These are phyloP conservation scores for Phialophora chinensis DNA, from an alignment of 2,329 filamentous ascomycete species.

Conservation along the genomic window DNA sequence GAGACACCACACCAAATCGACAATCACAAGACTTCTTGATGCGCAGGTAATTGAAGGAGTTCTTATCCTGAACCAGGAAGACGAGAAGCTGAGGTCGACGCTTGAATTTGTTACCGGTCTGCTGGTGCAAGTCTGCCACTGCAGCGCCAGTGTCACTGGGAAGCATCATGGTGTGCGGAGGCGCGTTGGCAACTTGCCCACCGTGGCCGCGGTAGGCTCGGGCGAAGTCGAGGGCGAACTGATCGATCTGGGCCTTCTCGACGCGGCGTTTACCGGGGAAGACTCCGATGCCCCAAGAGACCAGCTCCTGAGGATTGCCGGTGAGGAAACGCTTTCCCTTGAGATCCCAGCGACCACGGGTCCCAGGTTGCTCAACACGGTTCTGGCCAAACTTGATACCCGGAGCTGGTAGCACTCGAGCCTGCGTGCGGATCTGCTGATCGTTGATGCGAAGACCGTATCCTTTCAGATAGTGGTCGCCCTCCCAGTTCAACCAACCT, in stretches of 20 bases:
- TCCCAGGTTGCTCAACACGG: conserved; percentile 64
- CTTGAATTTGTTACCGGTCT: conserved; percentile 60
- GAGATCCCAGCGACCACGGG: conserved; percentile 83
- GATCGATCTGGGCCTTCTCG: conserved; percentile 52
- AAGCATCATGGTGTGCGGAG: conserved; percentile 54
- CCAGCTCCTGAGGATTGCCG: conserved; percentile 67
- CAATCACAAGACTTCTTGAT: conserved; percentile 91
- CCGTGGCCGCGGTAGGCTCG: conserved; percentile 67
- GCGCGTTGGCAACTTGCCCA: conserved; percentile 57
- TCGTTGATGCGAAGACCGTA: conserved; percentile 75
- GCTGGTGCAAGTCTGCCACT: conserved; percentile 62
- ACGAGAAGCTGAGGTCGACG: conserved; percentile 75
- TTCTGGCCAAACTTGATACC: conserved; percentile 67
- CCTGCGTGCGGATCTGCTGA: conserved; percentile 70
- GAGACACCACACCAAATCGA: conserved; percentile 80
- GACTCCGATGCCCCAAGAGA: conserved; percentile 76
- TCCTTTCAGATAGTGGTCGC: conserved; percentile 71
- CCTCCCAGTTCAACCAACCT: conserved; percentile 67
- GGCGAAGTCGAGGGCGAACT: conserved; percentile 67
- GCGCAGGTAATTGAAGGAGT: conserved; percentile 74
- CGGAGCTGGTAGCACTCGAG: conserved; percentile 73
- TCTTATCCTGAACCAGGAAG: conserved; percentile 75
- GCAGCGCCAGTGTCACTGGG: conserved; percentile 58
- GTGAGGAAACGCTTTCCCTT: conserved; percentile 77
- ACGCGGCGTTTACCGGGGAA: conserved; percentile 62